phyloP scores from a whole-genome alignment of 306 rosid species.

The Benincasa hispida region DNA sequence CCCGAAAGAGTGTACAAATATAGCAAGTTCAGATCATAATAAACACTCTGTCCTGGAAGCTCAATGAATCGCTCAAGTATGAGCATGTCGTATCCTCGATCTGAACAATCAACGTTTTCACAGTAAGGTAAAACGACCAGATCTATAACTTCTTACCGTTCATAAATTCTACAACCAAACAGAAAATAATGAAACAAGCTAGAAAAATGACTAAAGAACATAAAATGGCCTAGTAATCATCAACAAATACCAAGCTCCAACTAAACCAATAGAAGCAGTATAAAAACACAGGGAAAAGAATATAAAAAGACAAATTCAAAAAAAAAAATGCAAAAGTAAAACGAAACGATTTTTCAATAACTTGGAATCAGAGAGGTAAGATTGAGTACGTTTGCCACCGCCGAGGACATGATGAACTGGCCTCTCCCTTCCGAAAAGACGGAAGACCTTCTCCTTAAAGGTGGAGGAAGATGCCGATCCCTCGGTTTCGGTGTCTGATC shows the following conservation, averaged over 20 bases:
- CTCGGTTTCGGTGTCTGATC: conserved; percentile 36
- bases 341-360: not conserved
- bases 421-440: conserved; percentile 67
- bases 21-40: not conserved
- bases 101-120: not conserved
- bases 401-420: conserved; percentile 70
- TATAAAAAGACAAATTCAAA: not conserved
- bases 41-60: not conserved
- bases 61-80: not conserved
- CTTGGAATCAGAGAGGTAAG: not conserved
- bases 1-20: not conserved
- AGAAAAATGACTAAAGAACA: not conserved
- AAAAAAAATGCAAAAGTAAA: not conserved
- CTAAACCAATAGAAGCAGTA: not conserved
- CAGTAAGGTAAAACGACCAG: not conserved
- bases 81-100: not conserved
- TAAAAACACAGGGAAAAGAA: not conserved
- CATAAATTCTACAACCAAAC: not conserved
- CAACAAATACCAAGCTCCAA: not conserved
- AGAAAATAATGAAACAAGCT: not conserved
- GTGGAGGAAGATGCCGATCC: conserved; percentile 23
- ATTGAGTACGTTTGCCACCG: conserved; percentile 68
- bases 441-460: conserved; percentile 38
- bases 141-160: not conserved
- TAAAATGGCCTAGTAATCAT: not conserved